Conservation (phyloP, 176 grass and related monocot species). For the Olyra latifolia region DNA sequence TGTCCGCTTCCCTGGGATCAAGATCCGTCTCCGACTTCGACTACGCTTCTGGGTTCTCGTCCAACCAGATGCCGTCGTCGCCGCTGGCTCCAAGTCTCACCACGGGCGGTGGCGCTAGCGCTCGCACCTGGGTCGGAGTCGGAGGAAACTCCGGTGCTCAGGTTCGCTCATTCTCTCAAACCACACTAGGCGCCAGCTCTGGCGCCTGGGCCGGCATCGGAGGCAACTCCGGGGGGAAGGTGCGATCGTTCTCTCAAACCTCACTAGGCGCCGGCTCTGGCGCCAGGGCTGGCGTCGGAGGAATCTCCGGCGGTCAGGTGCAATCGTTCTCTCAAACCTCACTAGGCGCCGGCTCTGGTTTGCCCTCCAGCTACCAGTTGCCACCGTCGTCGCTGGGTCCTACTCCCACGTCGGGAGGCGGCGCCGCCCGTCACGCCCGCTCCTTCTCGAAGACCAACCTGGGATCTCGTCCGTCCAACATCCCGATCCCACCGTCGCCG, state of each 20-base stretch:
- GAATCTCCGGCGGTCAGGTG: neutral
- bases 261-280: neutral
- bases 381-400: neutral
- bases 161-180: no score
- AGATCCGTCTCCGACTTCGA: neutral
- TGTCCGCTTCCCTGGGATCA: neutral
- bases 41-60: neutral
- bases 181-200: no score
- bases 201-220: no score
- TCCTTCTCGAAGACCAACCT: neutral
- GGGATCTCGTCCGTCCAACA: neutral
- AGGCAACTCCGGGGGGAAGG: no score
- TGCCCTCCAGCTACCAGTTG: neutral
- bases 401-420: neutral
- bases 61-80: neutral
- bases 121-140: no score
- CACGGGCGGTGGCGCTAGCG: neutral
- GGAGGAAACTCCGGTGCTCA: no score
- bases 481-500: neutral
- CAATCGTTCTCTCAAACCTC: neutral
- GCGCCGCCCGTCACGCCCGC: neutral
- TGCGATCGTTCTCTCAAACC: no score
- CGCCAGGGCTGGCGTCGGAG: no score
- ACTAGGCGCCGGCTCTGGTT: neutral
- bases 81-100: neutral